Evolutionary conservation across 208 protist species (phyloP).

Genomic region (Crithidia bombi): DNA sequence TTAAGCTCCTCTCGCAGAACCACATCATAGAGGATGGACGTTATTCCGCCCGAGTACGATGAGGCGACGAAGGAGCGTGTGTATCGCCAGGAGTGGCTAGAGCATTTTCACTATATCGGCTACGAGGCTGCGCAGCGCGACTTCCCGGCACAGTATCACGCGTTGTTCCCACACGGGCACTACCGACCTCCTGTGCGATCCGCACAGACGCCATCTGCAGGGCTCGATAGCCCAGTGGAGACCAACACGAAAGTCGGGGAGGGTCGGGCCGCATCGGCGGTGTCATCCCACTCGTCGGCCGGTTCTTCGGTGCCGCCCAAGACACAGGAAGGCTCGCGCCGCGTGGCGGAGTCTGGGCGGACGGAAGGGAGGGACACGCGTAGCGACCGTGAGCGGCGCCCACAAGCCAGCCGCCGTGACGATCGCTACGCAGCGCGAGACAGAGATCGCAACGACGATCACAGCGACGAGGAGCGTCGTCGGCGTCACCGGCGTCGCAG

Average conservation of each 20-base stretch:
- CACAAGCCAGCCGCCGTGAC: conserved; percentile 10
- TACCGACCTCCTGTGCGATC: not conserved
- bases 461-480: conserved; percentile 32
- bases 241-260: not conserved
- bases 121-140: conserved; percentile 55
- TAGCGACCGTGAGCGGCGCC: conserved; percentile 22
- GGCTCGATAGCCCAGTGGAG: too few relatives aligned
- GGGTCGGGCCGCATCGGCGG: not conserved
- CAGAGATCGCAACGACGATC: conserved; percentile 23
- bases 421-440: conserved; percentile 3
- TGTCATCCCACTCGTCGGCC: conserved; percentile 10
- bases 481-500: conserved; percentile 17
- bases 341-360: not conserved
- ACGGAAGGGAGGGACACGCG: not conserved
- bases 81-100: conserved; percentile 89
- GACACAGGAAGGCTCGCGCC: conserved; percentile 3
- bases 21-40: too few relatives aligned
- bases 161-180: conserved; percentile 47
- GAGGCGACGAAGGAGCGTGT: conserved; percentile 63
- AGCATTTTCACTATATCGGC: conserved; percentile 88
- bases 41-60: conserved; percentile 85
- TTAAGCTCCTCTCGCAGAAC: too few relatives aligned
- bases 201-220: not conserved
- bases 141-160: conserved; percentile 64
- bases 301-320: conserved; percentile 23